Conservation (phyloP, 2,329 filamentous ascomycete species). For the Colletotrichum tropicale region DNA sequence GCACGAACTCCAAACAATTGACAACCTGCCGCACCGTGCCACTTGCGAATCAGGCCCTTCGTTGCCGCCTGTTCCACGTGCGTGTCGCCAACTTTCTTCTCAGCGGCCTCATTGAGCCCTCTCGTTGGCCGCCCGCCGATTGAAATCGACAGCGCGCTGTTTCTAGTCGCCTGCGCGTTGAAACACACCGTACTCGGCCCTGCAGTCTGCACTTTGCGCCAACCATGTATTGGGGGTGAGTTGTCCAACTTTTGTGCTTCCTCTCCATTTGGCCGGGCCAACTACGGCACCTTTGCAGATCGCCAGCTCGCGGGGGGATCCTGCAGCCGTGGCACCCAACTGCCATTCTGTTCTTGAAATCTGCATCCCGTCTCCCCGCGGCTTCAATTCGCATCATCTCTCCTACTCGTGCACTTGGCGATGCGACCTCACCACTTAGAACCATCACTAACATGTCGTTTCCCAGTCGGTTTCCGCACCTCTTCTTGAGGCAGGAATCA, state of each 20-base stretch:
- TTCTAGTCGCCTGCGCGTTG: not conserved
- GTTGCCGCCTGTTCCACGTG: not conserved
- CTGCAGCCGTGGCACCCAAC: not conserved
- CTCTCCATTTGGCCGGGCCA: not conserved
- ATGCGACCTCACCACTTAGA: not conserved
- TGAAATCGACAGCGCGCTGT: not conserved
- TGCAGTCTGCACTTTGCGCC: not conserved
- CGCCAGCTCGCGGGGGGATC: not conserved
- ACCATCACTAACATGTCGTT: slow-evolving; percentile 30
- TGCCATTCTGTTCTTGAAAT: not conserved
- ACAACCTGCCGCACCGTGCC: not conserved
- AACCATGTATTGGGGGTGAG: slow-evolving; percentile 11
- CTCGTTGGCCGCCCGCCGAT: not conserved
- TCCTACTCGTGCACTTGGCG: not conserved
- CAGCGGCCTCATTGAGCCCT: not conserved
- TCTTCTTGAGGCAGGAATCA: slow-evolving; percentile 28
- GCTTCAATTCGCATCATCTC: not conserved
- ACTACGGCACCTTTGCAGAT: slow-evolving; percentile 12
- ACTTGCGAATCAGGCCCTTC: not conserved
- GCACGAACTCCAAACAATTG: not conserved
- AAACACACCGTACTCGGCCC: not conserved
- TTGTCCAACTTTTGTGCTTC: slow-evolving; percentile 8
- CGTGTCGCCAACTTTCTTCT: not conserved
- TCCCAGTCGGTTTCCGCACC: slow-evolving; percentile 26
- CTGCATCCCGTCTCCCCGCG: not conserved